Conservation (phyloP, 2,329 filamentous ascomycete species). For the Trichoderma hamatum region DNA sequence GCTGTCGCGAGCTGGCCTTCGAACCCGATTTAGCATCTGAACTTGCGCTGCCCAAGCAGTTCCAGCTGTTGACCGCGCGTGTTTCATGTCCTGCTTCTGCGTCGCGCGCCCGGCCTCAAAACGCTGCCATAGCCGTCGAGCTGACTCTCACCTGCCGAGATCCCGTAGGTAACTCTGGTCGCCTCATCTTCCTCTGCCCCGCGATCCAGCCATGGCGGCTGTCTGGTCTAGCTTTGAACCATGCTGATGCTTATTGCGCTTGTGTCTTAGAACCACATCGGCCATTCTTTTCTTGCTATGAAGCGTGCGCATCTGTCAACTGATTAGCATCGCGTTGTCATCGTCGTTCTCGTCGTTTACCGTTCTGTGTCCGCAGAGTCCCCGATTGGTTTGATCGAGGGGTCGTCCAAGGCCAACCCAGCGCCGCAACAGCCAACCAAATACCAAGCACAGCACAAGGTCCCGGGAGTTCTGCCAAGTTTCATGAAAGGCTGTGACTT, state of each 20-base stretch:
- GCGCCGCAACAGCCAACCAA: slow-evolving; percentile 6
- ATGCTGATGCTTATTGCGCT: slow-evolving; percentile 16
- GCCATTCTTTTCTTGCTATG: not conserved
- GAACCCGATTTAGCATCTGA: not conserved
- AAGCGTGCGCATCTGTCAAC: slow-evolving; percentile 8
- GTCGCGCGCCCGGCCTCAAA: slow-evolving; percentile 1
- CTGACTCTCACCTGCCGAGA: not conserved
- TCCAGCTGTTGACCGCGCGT: not conserved
- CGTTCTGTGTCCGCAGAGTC: not conserved
- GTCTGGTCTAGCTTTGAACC: not conserved
- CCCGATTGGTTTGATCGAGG: not conserved
- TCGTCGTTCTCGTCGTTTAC: slow-evolving; percentile 1
- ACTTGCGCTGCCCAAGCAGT: not conserved
- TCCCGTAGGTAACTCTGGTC: not conserved
- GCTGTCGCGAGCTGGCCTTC: slow-evolving; percentile 19
- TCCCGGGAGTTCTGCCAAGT: not conserved
- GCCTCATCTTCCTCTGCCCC: slow-evolving; percentile 18
- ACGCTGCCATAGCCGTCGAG: not conserved
- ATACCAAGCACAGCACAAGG: not conserved
- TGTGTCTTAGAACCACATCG: not conserved
- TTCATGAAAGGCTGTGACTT: not conserved
- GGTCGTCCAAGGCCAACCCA: not conserved
- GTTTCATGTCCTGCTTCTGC: slow-evolving; percentile 14
- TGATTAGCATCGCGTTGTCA: slow-evolving; percentile 8
- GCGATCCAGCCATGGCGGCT: not conserved